Evolutionary conservation across 306 rosid genomes (phyloP).

Genomic region (Notholithocarpus densiflorus): DNA sequence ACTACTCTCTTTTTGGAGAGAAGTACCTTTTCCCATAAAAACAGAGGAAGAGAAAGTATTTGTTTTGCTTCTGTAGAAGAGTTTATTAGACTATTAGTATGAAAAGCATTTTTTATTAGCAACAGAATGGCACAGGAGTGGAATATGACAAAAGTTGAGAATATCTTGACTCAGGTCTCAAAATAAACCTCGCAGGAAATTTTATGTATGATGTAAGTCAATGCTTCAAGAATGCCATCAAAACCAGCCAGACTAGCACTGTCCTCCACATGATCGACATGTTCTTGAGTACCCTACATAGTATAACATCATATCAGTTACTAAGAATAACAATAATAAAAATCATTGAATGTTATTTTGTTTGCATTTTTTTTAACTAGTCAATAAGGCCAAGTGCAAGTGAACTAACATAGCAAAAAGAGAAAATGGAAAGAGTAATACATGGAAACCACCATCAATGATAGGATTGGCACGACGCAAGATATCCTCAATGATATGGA

Average conservation of each 20-base stretch:
- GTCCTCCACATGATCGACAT: slow-evolving; percentile 37
- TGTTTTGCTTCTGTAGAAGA: too few species aligned
- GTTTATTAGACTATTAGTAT: too few species aligned
- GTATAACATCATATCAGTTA: neutral
- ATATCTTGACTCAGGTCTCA: neutral
- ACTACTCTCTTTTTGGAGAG: too few species aligned
- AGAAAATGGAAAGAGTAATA: slow-evolving; percentile 12
- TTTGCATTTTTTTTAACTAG: neutral
- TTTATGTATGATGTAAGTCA: slow-evolving; percentile 63
- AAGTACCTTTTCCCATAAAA: too few species aligned
- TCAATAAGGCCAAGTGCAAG: neutral
- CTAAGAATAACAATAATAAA: neutral
- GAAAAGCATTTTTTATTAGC: slow-evolving; percentile 6
- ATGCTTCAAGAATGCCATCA: slow-evolving; percentile 49
- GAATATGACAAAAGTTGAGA: neutral
- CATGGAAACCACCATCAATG: slow-evolving; percentile 36
- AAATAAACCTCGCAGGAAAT: slow-evolving; percentile 62
- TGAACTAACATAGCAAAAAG: neutral
- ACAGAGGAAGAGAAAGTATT: too few species aligned
- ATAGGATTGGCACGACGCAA: slow-evolving; percentile 38
- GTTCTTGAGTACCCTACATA: slow-evolving; percentile 48
- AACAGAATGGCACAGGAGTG: neutral
- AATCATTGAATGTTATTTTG: neutral
- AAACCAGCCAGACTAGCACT: slow-evolving; percentile 33
- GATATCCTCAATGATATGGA: slow-evolving; percentile 51